These are phyloP conservation scores for Hyphopichia buzzinii DNA, from an alignment of 1,139 yeast species.

Conservation along the genomic window DNA sequence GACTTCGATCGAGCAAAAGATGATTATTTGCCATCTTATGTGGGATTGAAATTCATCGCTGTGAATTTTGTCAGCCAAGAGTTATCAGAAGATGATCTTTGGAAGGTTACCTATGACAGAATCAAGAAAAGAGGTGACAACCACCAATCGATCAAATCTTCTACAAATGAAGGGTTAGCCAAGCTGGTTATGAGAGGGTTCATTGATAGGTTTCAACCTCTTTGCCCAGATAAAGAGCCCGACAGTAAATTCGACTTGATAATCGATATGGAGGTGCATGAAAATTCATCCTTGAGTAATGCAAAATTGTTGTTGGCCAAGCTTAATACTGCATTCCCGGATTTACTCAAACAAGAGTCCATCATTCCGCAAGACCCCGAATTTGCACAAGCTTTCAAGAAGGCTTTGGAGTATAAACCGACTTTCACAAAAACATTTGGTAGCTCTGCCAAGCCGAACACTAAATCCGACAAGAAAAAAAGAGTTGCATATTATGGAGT, in stretches of 20 bases:
- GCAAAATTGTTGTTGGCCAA: slow-evolving; percentile 41
- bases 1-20: slow-evolving; percentile 46
- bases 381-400: slow-evolving; percentile 41
- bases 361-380: slow-evolving; percentile 39
- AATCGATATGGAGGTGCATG: slow-evolving; percentile 50
- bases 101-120: slow-evolving; percentile 57
- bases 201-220: slow-evolving; percentile 63
- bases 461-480: slow-evolving; percentile 12
- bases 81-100: slow-evolving; percentile 25
- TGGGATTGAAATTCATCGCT: slow-evolving; percentile 53
- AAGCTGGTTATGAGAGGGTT: slow-evolving; percentile 70
- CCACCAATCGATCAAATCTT: slow-evolving; percentile 77
- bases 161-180: slow-evolving; percentile 44
- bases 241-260: slow-evolving; percentile 67
- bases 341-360: slow-evolving; percentile 26
- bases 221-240: slow-evolving; percentile 48
- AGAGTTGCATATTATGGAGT: slow-evolving; percentile 29
- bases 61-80: slow-evolving; percentile 59
- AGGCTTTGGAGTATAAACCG: slow-evolving; percentile 56
- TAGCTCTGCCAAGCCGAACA: slow-evolving; percentile 3
- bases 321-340: slow-evolving; percentile 45
- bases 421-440: slow-evolving; percentile 38
- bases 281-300: slow-evolving; percentile 53
- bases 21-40: slow-evolving; percentile 28
- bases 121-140: slow-evolving; percentile 76